Conservation (phyloP, 108 stramenopile species). For the Bacterosira constricta region DNA sequence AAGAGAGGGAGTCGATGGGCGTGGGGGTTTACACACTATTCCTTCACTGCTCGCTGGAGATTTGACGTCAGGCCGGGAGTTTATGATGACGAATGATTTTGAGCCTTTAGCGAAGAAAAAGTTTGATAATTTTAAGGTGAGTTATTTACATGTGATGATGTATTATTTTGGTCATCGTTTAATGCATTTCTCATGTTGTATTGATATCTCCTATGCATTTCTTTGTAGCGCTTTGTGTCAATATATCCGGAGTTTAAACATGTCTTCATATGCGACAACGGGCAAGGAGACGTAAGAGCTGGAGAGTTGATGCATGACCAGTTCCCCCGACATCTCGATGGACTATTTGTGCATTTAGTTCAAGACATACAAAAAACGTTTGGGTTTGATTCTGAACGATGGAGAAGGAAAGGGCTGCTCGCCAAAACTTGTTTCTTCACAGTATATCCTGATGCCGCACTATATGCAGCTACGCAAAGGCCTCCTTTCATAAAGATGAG, state of each 20-base stretch:
- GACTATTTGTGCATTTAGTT: constrained; percentile 93
- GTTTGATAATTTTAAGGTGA: constrained; percentile 89
- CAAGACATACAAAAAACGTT: constrained; percentile 70
- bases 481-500: constrained; percentile 82
- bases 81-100: constrained; percentile 89
- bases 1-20: constrained; percentile 57
- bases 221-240: constrained; percentile 83
- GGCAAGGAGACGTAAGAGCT: constrained; percentile 97
- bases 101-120: constrained; percentile 90
- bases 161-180: no score
- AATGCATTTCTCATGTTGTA: no score
- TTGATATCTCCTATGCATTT: no score
- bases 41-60: constrained; percentile 96
- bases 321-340: constrained; percentile 81
- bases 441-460: constrained; percentile 93
- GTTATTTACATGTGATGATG: no score
- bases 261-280: constrained; percentile 99
- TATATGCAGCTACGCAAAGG: constrained; percentile 84
- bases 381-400: constrained; percentile 78
- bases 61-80: constrained; percentile 89
- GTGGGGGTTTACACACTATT: constrained; percentile 92
- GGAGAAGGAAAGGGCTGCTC: constrained; percentile 68
- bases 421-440: constrained; percentile 85
- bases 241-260: constrained; percentile 97
- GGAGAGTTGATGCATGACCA: constrained; percentile 94